Evolutionary conservation across 2,329 filamentous ascomycete species (phyloP), one percentile per base, ranked within the genome.

Genomic region (Paecilomyces sp.): DNA sequence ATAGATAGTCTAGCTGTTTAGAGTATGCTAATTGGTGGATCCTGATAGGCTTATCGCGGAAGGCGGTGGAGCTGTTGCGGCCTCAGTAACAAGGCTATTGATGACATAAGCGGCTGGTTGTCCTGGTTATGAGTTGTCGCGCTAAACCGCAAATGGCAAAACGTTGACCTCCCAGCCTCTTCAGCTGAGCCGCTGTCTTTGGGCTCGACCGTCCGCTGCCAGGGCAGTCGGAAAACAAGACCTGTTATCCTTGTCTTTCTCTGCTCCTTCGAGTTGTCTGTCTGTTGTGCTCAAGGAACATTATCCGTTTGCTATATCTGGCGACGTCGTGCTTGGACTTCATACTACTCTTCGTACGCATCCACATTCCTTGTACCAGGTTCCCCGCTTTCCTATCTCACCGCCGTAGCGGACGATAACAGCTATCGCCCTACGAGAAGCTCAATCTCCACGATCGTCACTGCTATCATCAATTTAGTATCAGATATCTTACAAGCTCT

Each of bases 101-200:
- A 51, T 71, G 64, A 69, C 24, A 65, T 71, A 66, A 70, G 63
- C 65, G 54, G 47, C 30, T 66, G 63, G 74, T 76, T 76, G 74
- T 70, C 72, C 67, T 58, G 73, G 74, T 67, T 72, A 75, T 76
- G 71, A 57, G 73, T 60, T 72, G 67, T 63, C 58, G 59, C 70
- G 64, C 74, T 77, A 76, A 72, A 66, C 74, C 70, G n/a, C 11
- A 75, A 71, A 65, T 57, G 69, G 75, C 61, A 75, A 70, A 74
- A 67, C 71, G 73, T 77, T 76, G 73, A 71, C 60, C 58, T 67
- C 64, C n/a, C 41, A 47, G 60, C 59, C 59, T 63, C 61, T 64
- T 62, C 64, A 53, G 51, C 51, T 28, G 50, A 11, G 18, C 50
- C 22, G 22, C n/a, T n/a, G 63, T 61, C 54, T 58, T 58, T 62